Evolutionary conservation across 352 stramenopile species (phyloP).

Genomic region (Phytophthora sp.): DNA sequence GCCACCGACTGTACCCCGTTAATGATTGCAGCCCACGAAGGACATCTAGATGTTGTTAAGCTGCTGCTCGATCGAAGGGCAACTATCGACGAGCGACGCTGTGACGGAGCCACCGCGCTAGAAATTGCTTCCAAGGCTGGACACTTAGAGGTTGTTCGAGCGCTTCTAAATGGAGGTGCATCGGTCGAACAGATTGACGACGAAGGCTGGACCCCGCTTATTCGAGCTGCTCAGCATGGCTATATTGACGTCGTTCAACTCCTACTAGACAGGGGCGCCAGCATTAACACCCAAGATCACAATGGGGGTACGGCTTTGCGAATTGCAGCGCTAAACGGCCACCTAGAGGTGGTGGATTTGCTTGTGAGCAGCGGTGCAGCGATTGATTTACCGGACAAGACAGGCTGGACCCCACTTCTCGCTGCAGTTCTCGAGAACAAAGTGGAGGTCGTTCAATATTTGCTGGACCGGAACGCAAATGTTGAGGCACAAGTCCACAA

Average conservation of each 20-base stretch:
- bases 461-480: constrained; percentile 7
- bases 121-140: constrained; percentile 8
- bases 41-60: constrained; percentile 7
- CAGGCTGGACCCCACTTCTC: constrained; percentile 25
- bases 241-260: constrained; percentile 21
- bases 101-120: constrained; percentile 16
- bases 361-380: constrained; percentile 11
- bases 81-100: constrained; percentile 12
- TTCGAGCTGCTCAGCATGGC: constrained; percentile 11
- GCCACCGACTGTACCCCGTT: constrained; percentile 6
- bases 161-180: constrained; percentile 20
- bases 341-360: constrained; percentile 12
- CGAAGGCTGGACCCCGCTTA: constrained; percentile 18
- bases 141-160: constrained; percentile 7
- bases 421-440: constrained; percentile 21
- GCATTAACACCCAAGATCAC: constrained; percentile 22
- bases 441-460: constrained; percentile 15
- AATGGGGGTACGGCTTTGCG: constrained; percentile 29
- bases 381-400: constrained; percentile 19
- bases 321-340: constrained; percentile 25
- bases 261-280: constrained; percentile 11
- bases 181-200: constrained; percentile 7
- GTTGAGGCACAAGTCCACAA: constrained; percentile 12
- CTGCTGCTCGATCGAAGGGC: constrained; percentile 16
- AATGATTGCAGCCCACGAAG: constrained; percentile 17